Evolutionary conservation across 495 filamentous ascomycete genomes (phyloP).

Genomic region (Coniosporium apollinis): DNA sequence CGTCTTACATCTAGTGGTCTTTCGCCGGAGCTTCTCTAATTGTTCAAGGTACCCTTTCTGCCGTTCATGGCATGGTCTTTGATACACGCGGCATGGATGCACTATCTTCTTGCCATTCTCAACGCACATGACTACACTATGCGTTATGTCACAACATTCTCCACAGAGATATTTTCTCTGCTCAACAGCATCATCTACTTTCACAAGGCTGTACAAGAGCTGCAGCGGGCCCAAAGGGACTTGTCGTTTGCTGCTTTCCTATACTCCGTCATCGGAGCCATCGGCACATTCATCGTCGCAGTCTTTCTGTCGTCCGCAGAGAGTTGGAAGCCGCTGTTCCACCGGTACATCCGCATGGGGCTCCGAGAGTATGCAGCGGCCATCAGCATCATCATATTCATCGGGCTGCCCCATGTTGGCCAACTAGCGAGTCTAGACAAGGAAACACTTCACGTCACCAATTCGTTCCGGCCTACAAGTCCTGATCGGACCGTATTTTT

Average conservation of each 20-base stretch:
- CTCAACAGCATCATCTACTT: slow-evolving; percentile 63
- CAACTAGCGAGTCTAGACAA: slow-evolving; percentile 45
- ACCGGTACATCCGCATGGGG: slow-evolving; percentile 47
- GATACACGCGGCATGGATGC: slow-evolving; percentile 55
- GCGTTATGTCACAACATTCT: slow-evolving; percentile 59
- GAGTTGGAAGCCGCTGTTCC: slow-evolving; percentile 48
- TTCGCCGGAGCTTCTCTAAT: neutral
- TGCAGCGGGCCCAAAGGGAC: slow-evolving; percentile 39
- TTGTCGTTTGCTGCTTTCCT: slow-evolving; percentile 53
- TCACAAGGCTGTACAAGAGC: slow-evolving; percentile 55
- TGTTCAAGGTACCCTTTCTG: slow-evolving; percentile 41
- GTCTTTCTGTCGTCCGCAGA: slow-evolving; percentile 48
- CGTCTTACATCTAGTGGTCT: slow-evolving; percentile 3
- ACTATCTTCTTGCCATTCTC: slow-evolving; percentile 49
- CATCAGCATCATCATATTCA: slow-evolving; percentile 53
- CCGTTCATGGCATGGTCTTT: slow-evolving; percentile 62
- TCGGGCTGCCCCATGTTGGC: slow-evolving; percentile 48
- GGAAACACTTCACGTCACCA: slow-evolving; percentile 41
- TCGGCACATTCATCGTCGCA: slow-evolving; percentile 52
- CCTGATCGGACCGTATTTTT: slow-evolving; percentile 43
- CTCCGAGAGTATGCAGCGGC: slow-evolving; percentile 54
- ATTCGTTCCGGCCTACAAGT: slow-evolving; percentile 39
- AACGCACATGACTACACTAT: slow-evolving; percentile 68
- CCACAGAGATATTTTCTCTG: slow-evolving; percentile 53
- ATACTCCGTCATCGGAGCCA: slow-evolving; percentile 50